Conservation (phyloP, 495 filamentous ascomycete genomes). For the Podospora tetraspora region DNA sequence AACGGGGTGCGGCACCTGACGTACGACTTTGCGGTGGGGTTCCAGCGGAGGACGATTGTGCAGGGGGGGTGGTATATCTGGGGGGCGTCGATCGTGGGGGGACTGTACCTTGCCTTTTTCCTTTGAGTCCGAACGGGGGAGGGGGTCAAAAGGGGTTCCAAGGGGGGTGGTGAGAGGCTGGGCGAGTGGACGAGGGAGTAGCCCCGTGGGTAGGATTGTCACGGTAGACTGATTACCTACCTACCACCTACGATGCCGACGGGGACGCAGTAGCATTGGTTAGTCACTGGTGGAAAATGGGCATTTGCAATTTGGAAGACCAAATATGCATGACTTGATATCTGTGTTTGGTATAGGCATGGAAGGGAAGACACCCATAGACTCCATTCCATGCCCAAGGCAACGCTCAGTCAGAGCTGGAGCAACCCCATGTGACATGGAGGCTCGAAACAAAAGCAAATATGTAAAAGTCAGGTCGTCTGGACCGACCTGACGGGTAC, state of each 20-base stretch:
- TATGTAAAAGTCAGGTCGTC: not conserved
- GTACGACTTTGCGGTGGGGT: conserved; percentile 71
- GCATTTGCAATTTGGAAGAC: not conserved
- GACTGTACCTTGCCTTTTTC: conserved; percentile 52
- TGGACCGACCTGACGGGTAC: not conserved
- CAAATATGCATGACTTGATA: not conserved
- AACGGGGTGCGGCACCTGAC: conserved; percentile 88
- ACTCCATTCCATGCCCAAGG: not conserved
- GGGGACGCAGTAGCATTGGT: not conserved
- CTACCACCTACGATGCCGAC: not conserved
- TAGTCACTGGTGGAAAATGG: not conserved
- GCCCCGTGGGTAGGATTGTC: conserved; percentile 5
- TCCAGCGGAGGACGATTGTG: conserved; percentile 66
- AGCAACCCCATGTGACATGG: not conserved
- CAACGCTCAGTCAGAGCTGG: not conserved
- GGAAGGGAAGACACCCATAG: not conserved
- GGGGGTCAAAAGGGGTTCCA: not conserved
- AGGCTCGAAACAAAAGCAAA: not conserved
- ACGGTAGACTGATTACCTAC: conserved; percentile 9
- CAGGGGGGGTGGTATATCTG: conserved; percentile 71
- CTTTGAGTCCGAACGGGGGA: conserved; percentile 21
- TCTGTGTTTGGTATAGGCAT: not conserved
- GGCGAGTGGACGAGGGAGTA: not conserved
- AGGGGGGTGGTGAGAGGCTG: not conserved
- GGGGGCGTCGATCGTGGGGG: conserved; percentile 58